Base-by-base conservation (phyloP, 805 yeast species). In the Candida michaelii region DNA sequence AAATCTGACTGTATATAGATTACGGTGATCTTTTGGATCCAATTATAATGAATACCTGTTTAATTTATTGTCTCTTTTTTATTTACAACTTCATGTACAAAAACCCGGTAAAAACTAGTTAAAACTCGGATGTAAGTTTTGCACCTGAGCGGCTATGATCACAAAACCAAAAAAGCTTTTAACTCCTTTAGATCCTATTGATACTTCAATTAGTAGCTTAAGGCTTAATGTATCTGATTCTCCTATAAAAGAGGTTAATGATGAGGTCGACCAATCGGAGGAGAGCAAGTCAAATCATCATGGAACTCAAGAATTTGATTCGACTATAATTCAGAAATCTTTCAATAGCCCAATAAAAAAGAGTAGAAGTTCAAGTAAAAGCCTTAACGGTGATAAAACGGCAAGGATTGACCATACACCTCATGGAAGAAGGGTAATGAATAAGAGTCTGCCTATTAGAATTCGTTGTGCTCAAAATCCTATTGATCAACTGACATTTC, bases 231-330 rank as follows among this genome's bases (percentile, higher is more conserved):
- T 21, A 21, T 33, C 36, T 5, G 36, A 19, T n/a, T 13, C 25
- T 7, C 17, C 18, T 9, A 21, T 33, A 19, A 33, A 33, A 5
- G 36, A 33, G 9, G 27, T 19, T 10, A 33, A 16, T 21, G 36
- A 21, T 19, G 23, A 16, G n/a, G 17, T 17, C 14, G 23, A n/a
- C n/a, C n/a, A n/a, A n/a, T n/a, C n/a, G 23, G 23, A 21, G 19
- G 29, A 7, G 15, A n/a, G 9, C 14, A n/a, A n/a, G n/a, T n/a
- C 24, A 10, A 27, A 30, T 5, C 23, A 27, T 7, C 10, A 15
- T 8, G 18, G 14, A 13, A 13, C 36, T 21, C 32, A 27, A 18
- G 39, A 27, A 23, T 45, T 45, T 42, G 48, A 45, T 36, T 45
- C 48, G 3, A 45, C 45, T 10, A 27, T 45, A 16, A 37, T 42